A percentile compares a stretch with the other conserved stretches of the same genome.
These are phyloP conservation scores for Alternaria burnsii DNA, from an alignment of 2,329 filamentous ascomycete genomes.

Conservation along the genomic window DNA sequence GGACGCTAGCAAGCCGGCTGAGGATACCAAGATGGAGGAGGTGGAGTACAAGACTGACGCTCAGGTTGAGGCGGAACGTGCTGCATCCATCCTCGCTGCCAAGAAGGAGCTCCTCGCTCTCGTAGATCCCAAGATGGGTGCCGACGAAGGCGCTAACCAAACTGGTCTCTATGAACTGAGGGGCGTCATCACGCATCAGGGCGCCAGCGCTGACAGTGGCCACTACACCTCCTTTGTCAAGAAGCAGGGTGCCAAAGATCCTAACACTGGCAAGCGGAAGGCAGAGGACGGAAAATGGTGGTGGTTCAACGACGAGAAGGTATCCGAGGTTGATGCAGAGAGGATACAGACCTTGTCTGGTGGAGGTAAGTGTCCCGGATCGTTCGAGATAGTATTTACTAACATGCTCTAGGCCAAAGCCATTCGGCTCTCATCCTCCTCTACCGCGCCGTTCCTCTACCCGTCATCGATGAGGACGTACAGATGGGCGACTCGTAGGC, in stretches of 20 bases:
- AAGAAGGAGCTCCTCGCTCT: conserved; percentile 88
- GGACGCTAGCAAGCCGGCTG: conserved; percentile 61
- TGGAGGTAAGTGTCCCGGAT: conserved; percentile 67
- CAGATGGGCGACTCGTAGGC: conserved; percentile 38
- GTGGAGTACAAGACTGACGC: conserved; percentile 91
- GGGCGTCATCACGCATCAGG: conserved; percentile 94
- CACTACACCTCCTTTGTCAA: conserved; percentile 99
- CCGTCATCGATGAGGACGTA: conserved; percentile 61
- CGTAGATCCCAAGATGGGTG: conserved; percentile 75
- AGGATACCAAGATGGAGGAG: conserved; percentile 74
- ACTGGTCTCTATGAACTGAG: conserved; percentile 95
- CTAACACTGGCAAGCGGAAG: conserved; percentile 77
- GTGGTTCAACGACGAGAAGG: conserved; percentile 99
- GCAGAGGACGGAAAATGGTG: conserved; percentile 96
- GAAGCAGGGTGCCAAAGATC: conserved; percentile 78
- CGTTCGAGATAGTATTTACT: conserved; percentile 12
- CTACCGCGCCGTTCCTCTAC: conserved; percentile 77
- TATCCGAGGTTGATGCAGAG: conserved; percentile 87
- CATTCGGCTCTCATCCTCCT: conserved; percentile 84
- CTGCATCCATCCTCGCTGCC: conserved; percentile 74
- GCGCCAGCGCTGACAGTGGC: conserved; percentile 93
- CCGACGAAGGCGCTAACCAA: conserved; percentile 86
- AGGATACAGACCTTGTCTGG: conserved; percentile 91
- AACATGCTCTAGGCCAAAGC: conserved; percentile 65
- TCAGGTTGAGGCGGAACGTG: conserved; percentile 86